Evolutionary conservation across 345 rosid species (phyloP), one percentile per base, ranked within the genome.

Genomic region (Aquilaria sinensis): DNA sequence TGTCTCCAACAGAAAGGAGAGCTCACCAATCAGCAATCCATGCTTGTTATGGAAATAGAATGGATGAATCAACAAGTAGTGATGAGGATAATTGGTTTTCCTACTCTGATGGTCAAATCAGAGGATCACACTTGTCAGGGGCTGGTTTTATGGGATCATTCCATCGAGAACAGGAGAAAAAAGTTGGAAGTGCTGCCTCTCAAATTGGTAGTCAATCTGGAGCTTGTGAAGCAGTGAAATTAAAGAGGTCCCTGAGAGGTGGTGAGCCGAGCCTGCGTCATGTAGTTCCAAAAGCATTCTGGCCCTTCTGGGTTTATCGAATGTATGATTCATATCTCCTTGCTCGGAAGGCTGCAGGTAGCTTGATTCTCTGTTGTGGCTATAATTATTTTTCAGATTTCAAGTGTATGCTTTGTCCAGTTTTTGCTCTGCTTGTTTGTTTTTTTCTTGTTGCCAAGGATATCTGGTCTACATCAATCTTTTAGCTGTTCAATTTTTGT

Each of bases 271-370:
- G 45, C 70, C 80, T 73, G 51, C 75, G 85, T 45, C 83, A 77
- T 30, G 67, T 65, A 69, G 72, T 68, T 54, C 69, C 95, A 16
- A 83, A 77, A 76, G 86, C 96, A 53, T 90, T 79, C 80, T 88
- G 84, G 93, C 99, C 99, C 31, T 62, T 64, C 58, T 90, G 99
- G 99, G 96, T 87, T 33, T 94, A 86, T 66, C 67, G 58, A 12
- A 90, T 94, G 96, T 81, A 83, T 62, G 97, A 94, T 71, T 80
- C 99, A 48, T 90, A 85, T 72, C 63, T 60, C 78, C 97, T 94
- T 75, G 89, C 99, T 67, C 85, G 77, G 66, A 84, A 85, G 64
- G 96, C 86, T 56, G 88, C 96, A 78, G 99, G 99, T 90, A 86
- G 32, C 63, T 74, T 56, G 43, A 31, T 58, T 56, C 57, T 53